These are phyloP conservation scores for Penstemon davidsonii DNA, from an alignment of 257 asterid species.

Conservation along the genomic window DNA sequence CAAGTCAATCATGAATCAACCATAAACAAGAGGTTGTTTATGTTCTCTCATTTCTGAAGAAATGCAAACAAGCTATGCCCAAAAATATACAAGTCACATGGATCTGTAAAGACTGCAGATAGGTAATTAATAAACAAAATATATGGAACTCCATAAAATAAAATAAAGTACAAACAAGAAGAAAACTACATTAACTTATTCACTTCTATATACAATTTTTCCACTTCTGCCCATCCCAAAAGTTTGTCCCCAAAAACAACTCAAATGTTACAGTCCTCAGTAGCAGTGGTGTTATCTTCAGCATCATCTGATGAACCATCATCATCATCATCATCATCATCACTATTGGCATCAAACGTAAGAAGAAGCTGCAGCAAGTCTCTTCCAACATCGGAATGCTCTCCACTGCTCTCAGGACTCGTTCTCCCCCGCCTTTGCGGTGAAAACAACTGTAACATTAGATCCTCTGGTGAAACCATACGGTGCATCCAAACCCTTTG, in stretches of 20 bases:
- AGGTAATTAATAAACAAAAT: no score
- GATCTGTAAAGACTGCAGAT: not conserved
- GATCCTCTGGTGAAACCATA: conserved; percentile 50
- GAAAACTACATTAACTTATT: conserved; percentile 10
- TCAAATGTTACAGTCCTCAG: conserved; percentile 38
- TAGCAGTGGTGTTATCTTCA: conserved; percentile 29
- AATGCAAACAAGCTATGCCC: not conserved
- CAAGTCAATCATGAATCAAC: no score
- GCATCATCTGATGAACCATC: conserved; percentile 42
- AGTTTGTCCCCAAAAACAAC: conserved; percentile 2
- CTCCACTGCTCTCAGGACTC: conserved; percentile 36
- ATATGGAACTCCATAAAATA: no score
- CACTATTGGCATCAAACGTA: conserved; percentile 42
- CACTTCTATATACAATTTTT: conserved; percentile 31
- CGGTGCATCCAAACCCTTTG: conserved; percentile 47
- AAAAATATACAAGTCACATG: conserved; percentile 17
- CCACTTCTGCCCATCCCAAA: conserved; percentile 2
- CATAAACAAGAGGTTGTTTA: no score
- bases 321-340: conserved; percentile 38
- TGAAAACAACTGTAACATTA: conserved; percentile 57
- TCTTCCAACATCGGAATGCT: conserved; percentile 36
- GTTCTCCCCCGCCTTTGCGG: conserved; percentile 43
- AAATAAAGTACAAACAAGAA: not conserved
- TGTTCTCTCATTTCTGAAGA: no score
- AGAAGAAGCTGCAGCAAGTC: conserved; percentile 52